A percentile compares a stretch with the other conserved stretches of the same genome.
Evolutionary conservation across 192 early-diverging fungal genomes (phyloP).

Genomic region (Umbelopsis isabellina): DNA sequence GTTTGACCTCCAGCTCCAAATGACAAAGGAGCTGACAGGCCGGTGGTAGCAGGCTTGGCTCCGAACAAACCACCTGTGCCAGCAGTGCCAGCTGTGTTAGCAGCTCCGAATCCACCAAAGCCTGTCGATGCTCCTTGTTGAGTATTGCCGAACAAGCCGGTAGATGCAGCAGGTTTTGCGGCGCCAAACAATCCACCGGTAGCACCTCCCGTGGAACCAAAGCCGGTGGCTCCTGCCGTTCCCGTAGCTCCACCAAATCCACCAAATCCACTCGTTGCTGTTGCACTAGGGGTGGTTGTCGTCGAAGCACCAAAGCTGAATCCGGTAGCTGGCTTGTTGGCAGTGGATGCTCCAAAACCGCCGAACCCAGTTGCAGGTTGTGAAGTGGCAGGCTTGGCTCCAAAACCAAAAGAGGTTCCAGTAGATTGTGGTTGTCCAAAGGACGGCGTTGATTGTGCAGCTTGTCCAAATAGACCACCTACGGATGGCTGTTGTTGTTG

Average conservation of each 20-base stretch:
- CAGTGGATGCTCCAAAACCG: constrained; percentile 29
- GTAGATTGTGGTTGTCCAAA: constrained; percentile 19
- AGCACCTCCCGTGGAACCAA: constrained; percentile 1
- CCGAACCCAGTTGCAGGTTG: constrained; percentile 42
- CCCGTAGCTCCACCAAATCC: constrained; percentile 41
- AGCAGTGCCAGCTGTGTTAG: constrained; percentile 29
- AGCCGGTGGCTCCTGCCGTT: background rate
- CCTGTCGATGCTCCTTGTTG: constrained; percentile 32
- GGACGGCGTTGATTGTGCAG: constrained; percentile 11
- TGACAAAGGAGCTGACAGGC: constrained; percentile 26
- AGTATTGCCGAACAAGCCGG: background rate
- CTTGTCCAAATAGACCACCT: constrained; percentile 12
- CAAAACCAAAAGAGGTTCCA: constrained; percentile 28
- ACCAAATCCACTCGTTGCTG: constrained; percentile 39
- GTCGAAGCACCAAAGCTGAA: constrained; percentile 29
- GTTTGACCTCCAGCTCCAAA: constrained; percentile 47
- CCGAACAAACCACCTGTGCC: constrained; percentile 21
- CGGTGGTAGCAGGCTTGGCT: constrained; percentile 14
- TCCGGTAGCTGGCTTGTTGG: constrained; percentile 30
- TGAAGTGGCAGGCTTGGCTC: constrained; percentile 23
- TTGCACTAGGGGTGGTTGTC: constrained; percentile 8
- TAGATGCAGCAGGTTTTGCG: constrained; percentile 40
- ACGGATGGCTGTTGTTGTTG: constrained; percentile 11
- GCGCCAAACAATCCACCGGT: constrained; percentile 28
- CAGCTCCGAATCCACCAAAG: constrained; percentile 49